These are phyloP conservation scores for Elaeis oleifera DNA, from an alignment of 202 grass and related monocot genomes.

Conservation along the genomic window DNA sequence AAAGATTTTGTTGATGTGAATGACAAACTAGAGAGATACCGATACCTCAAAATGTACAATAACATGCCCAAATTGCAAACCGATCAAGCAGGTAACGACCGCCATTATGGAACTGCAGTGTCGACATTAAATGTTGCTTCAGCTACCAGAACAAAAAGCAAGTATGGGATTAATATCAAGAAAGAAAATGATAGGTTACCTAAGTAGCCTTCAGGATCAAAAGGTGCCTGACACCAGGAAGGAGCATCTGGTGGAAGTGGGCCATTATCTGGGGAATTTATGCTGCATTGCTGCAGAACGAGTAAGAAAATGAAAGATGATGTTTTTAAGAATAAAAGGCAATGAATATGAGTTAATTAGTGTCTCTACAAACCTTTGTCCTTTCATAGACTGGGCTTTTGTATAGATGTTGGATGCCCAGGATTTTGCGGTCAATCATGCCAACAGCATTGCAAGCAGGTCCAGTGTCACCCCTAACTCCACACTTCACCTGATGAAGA, in stretches of 20 bases:
- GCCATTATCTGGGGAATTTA: constrained; percentile 65
- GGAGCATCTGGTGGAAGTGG: constrained; percentile 70
- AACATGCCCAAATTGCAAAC: constrained; percentile 71
- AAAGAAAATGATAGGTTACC: constrained; percentile 17
- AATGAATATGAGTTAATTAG: not conserved
- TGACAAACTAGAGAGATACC: not conserved
- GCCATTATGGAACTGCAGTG: constrained; percentile 59
- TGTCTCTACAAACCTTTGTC: constrained; percentile 33
- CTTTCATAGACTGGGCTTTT: constrained; percentile 46
- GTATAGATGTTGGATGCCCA: constrained; percentile 66
- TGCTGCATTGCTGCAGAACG: constrained; percentile 79
- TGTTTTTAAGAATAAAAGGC: not conserved
- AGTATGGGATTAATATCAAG: not conserved
- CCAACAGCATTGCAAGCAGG: constrained; percentile 68
- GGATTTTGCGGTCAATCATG: constrained; percentile 49
- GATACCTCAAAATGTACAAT: constrained; percentile 63
- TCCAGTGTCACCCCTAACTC: constrained; percentile 40
- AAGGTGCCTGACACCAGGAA: constrained; percentile 80
- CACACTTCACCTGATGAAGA: constrained; percentile 53
- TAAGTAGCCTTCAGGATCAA: constrained; percentile 77
- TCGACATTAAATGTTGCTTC: not conserved
- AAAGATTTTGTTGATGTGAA: not conserved
- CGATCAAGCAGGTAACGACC: constrained; percentile 65
- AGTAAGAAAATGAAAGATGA: not conserved
- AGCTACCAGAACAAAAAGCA: not conserved